Percentiles rank a stretch among this genome's conserved stretches.
These are phyloP conservation scores for Cucumis melo DNA, from an alignment of 306 rosid genomes.

Conservation along the genomic window DNA sequence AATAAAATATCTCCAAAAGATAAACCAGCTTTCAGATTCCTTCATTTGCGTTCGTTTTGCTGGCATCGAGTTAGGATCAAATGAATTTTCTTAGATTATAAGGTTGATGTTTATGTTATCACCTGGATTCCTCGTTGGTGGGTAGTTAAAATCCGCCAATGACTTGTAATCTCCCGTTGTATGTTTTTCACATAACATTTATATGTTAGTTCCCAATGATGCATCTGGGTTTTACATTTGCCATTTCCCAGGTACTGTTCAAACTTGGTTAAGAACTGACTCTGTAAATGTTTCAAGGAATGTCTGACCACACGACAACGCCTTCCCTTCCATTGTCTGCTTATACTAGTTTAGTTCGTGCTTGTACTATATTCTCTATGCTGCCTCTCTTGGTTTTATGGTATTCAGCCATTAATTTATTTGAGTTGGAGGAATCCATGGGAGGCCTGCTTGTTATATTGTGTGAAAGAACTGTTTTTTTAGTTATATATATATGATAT, in stretches of 20 bases:
- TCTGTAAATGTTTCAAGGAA: slow-evolving; percentile 5
- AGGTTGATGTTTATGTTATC: not conserved
- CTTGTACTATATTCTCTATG: not conserved
- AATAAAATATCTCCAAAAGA: slow-evolving; percentile 56
- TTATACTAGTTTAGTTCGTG: not conserved
- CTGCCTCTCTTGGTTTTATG: not conserved
- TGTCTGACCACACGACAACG: not conserved
- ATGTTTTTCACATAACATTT: not conserved
- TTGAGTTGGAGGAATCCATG: too few species aligned
- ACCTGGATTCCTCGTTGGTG: not conserved
- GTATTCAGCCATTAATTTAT: too few species aligned
- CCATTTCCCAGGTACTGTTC: not conserved
- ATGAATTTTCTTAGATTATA: not conserved
- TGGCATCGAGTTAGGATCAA: not conserved
- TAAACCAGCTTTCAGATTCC: slow-evolving; percentile 25
- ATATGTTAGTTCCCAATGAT: not conserved
- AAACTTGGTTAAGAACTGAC: not conserved
- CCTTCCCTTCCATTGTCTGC: not conserved
- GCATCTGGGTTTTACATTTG: not conserved
- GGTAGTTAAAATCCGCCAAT: not conserved
- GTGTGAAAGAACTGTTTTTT: too few species aligned
- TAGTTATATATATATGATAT: too few species aligned
- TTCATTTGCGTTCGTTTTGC: slow-evolving; percentile 17
- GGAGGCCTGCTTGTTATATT: too few species aligned
- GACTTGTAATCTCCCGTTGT: not conserved